Evolutionary conservation across 345 rosid species (phyloP).

Genomic region (Carallia pectinifolia): DNA sequence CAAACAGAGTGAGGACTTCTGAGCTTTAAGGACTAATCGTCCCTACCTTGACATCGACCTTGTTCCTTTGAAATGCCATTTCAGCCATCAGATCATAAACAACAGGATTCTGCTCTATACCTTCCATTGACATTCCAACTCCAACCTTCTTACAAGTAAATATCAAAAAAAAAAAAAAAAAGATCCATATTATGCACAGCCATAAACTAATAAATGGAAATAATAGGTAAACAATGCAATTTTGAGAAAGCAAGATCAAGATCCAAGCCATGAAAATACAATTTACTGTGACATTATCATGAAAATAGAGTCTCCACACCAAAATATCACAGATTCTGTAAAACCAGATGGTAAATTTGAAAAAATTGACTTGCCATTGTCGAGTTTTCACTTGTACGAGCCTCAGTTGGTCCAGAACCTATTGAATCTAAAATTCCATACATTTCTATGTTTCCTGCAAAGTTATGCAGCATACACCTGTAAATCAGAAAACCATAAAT

Average conservation of each 20-base stretch:
- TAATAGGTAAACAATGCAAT: not conserved
- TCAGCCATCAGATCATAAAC: slow-evolving; percentile 76
- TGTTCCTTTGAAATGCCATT: slow-evolving; percentile 64
- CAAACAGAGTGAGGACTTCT: not conserved
- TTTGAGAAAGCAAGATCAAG: not conserved
- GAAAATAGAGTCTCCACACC: not conserved
- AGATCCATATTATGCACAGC: slow-evolving; percentile 7
- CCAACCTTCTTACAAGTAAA: slow-evolving; percentile 51
- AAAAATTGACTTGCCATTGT: slow-evolving; percentile 50
- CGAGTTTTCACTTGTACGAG: slow-evolving; percentile 53
- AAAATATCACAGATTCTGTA: not conserved
- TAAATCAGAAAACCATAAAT: slow-evolving; percentile 17
- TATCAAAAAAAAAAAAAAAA: slow-evolving; percentile 8
- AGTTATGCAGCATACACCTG: slow-evolving; percentile 85
- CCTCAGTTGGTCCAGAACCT: slow-evolving; percentile 68
- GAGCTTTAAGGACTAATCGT: not conserved
- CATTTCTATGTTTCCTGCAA: slow-evolving; percentile 77
- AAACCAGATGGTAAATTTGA: not conserved
- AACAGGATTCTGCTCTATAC: slow-evolving; percentile 76
- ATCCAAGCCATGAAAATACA: not conserved
- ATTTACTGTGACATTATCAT: not conserved
- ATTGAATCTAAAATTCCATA: slow-evolving; percentile 63
- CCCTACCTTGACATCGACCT: slow-evolving; percentile 60
- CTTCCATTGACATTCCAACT: slow-evolving; percentile 80
- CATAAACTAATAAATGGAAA: not conserved